phyloP scores from a whole-genome alignment of 108 stramenopile genomes.

The Schizochytrium sp. region DNA sequence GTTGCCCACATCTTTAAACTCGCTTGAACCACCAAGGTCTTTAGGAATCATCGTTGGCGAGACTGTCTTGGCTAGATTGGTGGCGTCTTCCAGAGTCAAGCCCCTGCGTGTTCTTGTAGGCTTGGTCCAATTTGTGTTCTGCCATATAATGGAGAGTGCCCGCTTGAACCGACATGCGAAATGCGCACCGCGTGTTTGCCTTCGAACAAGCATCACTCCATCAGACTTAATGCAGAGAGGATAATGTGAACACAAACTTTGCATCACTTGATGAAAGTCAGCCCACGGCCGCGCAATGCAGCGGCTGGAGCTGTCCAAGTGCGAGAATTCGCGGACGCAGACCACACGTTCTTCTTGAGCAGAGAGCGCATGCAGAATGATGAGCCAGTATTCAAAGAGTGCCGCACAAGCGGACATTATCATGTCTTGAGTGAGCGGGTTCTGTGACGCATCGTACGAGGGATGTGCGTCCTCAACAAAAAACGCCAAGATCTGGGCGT shows the following conservation, averaged over 20 bases:
- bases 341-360: neutral
- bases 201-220: neutral
- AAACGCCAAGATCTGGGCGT: neutral
- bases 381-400: neutral
- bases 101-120: too few relatives aligned
- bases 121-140: too few relatives aligned
- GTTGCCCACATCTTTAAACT: too few relatives aligned
- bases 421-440: neutral
- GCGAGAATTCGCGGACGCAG: neutral
- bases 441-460: too few relatives aligned
- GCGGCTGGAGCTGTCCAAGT: neutral
- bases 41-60: too few relatives aligned
- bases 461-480: neutral
- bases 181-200: neutral
- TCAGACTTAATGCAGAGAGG: neutral
- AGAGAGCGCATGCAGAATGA: neutral
- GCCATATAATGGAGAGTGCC: too few relatives aligned
- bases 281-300: neutral
- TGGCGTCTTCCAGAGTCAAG: too few relatives aligned
- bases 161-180: too few relatives aligned
- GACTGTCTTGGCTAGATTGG: too few relatives aligned
- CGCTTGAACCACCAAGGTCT: too few relatives aligned
- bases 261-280: neutral
- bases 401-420: neutral
- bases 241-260: neutral